Evolutionary conservation across 805 yeast genomes (phyloP), one percentile per base, ranked within the genome.

Genomic region (Candida silvatica): DNA sequence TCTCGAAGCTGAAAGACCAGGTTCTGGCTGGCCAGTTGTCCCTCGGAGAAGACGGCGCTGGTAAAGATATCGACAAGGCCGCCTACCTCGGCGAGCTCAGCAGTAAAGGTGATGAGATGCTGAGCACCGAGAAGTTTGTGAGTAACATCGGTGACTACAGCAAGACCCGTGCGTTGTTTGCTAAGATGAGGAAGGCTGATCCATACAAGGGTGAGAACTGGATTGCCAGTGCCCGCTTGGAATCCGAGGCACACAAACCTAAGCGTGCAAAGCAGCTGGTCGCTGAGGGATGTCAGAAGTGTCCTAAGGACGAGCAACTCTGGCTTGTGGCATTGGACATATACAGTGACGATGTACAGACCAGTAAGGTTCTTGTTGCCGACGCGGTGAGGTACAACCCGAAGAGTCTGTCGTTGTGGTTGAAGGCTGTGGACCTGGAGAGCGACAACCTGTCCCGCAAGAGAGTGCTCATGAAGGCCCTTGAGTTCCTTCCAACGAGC

Each of bases 151-250:
- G 77, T 4, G 88, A 83, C 42, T 55, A 77, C 3, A 61, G 62
- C 29, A 75, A 71, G 40, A 74, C 78, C 25, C 60, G 92, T 25
- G 49, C 65, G 2, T 61, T 86, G 6, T 64, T 88, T 31, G 61
- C 71, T n/a, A 77, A 86, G 3, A 67, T 83, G 43, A 66, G 94
- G 24, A 73, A 71, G 43, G 61, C 85, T 0, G 80, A 84, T 46
- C 95, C 97, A 0, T 56, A 60, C 28, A 79, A 77, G 38, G 71
- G 94, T 0, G 71, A 72, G 32, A 83, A 81, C 4, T 90, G 95
- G 95, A 81, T 90, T 17, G 85, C 94, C 0, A 73, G 86, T 32
- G 94, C 95, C 0, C 59, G 85, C 31, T 52, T 86, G 7, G 97
- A 90, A 49, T 80, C 74, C 43, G 69, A 67, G 30, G 80, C 78